These are phyloP conservation scores for Colletotrichum magnum DNA, from an alignment of 2,329 filamentous ascomycete species.

Conservation along the genomic window DNA sequence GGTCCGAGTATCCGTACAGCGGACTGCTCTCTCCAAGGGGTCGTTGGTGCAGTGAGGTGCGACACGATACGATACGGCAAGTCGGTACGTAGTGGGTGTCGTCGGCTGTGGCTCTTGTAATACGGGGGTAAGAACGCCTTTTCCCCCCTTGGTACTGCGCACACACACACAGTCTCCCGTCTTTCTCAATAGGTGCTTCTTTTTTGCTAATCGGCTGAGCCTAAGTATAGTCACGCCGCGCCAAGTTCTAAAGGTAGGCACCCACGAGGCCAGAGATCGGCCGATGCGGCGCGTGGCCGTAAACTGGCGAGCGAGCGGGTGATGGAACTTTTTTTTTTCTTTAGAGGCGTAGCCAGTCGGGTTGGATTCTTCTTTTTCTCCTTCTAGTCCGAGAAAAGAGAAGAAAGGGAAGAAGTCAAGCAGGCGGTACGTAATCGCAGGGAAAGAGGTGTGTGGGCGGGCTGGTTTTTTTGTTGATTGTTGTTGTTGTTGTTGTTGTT, in stretches of 20 bases:
- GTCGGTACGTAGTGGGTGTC: constrained; percentile 9
- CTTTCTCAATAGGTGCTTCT: neutral
- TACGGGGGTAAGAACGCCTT: neutral
- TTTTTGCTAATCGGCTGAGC: constrained; percentile 8
- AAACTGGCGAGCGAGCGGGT: constrained; percentile 2
- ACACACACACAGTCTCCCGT: neutral
- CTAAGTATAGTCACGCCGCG: constrained; percentile 37
- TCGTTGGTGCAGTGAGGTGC: neutral
- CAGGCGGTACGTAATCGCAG: constrained; percentile 1
- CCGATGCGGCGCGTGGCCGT: constrained; percentile 34
- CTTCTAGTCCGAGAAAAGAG: neutral
- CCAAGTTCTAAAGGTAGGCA: constrained; percentile 27
- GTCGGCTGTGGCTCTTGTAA: constrained; percentile 20
- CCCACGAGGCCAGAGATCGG: constrained; percentile 38
- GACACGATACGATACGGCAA: constrained; percentile 9
- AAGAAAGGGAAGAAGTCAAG: neutral
- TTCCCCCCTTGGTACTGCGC: neutral
- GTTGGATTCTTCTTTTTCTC: neutral
- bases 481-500: constrained; percentile 15
- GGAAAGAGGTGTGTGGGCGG: constrained; percentile 13
- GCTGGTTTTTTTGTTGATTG: constrained; percentile 31
- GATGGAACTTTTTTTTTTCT: neutral
- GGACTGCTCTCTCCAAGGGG: neutral
- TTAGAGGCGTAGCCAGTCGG: neutral
- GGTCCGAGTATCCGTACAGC: constrained; percentile 17